Conservation (phyloP, 495 filamentous ascomycete species). For the Immersiella caudata region DNA sequence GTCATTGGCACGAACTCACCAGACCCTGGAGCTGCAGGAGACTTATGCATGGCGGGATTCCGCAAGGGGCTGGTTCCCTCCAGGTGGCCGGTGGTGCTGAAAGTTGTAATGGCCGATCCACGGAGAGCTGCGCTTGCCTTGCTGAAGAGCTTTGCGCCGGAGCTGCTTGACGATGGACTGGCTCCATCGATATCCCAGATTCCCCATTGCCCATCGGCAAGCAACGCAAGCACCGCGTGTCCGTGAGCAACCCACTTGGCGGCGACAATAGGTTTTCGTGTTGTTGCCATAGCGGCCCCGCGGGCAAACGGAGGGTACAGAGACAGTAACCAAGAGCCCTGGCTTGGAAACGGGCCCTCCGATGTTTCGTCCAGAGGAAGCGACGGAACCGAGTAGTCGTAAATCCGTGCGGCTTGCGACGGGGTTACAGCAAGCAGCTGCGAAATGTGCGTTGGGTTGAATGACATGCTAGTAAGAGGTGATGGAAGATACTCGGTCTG, state of each 20-base stretch:
- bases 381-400: constrained; percentile 51
- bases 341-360: constrained; percentile 51
- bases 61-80: constrained; percentile 51
- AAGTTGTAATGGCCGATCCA: constrained; percentile 66
- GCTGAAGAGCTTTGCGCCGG: constrained; percentile 57
- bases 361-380: constrained; percentile 50
- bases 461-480: constrained; percentile 67
- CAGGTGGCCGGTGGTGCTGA: constrained; percentile 70
- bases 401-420: constrained; percentile 70
- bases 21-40: constrained; percentile 34
- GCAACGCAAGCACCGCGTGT: constrained; percentile 71
- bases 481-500: constrained; percentile 65
- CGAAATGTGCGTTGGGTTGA: constrained; percentile 67
- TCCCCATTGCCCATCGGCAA: constrained; percentile 89
- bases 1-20: constrained; percentile 77
- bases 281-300: constrained; percentile 41
- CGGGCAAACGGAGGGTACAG: constrained; percentile 69
- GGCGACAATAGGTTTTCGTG: constrained; percentile 76
- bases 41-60: constrained; percentile 51
- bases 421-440: constrained; percentile 69
- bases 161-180: constrained; percentile 43
- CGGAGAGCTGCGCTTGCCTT: constrained; percentile 61
- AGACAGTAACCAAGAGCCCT: constrained; percentile 68
- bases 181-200: constrained; percentile 85
- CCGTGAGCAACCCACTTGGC: constrained; percentile 84